These are phyloP conservation scores for Petasospora rhodanensis DNA, from an alignment of 1,139 yeast species.

Conservation along the genomic window DNA sequence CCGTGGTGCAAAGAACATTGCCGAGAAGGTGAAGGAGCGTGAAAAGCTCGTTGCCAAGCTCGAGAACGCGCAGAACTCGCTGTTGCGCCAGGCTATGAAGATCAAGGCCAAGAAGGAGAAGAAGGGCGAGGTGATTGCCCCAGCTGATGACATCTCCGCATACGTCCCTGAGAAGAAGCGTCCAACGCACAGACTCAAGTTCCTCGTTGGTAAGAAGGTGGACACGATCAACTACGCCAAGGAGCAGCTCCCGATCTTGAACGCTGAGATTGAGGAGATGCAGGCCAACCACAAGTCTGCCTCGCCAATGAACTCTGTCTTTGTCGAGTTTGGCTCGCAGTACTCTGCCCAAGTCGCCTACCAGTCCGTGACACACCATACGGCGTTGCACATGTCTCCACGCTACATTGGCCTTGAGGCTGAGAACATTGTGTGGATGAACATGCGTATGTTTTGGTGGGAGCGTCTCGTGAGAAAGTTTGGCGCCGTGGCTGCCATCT, in stretches of 20 bases:
- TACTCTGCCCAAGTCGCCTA: conserved; percentile 86
- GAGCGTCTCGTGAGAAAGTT: conserved; percentile 60
- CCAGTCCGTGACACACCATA: conserved; percentile 69
- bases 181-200: conserved; percentile 63
- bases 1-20: conserved; percentile 59
- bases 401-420: conserved; percentile 71
- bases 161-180: conserved; percentile 75
- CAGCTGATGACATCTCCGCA: conserved; percentile 48
- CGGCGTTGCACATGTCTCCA: conserved; percentile 59
- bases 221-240: conserved; percentile 73
- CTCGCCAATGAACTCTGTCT: conserved; percentile 58
- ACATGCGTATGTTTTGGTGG: conserved; percentile 82
- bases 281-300: conserved; percentile 52
- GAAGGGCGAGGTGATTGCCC: conserved; percentile 31
- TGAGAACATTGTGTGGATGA: conserved; percentile 79
- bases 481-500: conserved; percentile 56
- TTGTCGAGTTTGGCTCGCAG: conserved; percentile 82
- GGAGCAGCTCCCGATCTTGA: conserved; percentile 62
- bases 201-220: conserved; percentile 76
- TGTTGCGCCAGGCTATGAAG: conserved; percentile 59
- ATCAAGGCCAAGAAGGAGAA: conserved; percentile 61
- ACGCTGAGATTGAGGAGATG: conserved; percentile 54
- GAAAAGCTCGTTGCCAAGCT: conserved; percentile 55
- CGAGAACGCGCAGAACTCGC: conserved; percentile 64
- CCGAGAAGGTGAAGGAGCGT: conserved; percentile 55